These are phyloP conservation scores for Oryza meyeriana DNA, from an alignment of 176 grass and related monocot species.

Conservation along the genomic window DNA sequence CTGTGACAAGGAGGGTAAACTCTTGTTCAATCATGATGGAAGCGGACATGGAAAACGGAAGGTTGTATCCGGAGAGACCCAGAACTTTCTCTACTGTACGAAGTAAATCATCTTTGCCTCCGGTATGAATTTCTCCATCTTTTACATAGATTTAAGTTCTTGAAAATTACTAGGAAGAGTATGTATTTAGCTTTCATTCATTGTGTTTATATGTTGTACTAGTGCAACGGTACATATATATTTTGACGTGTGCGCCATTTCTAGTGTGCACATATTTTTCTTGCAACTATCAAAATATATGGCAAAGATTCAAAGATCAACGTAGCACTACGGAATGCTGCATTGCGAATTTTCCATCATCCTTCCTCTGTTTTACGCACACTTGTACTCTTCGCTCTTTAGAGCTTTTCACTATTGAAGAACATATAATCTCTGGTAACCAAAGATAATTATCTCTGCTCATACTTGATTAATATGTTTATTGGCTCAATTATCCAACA, in stretches of 20 bases:
- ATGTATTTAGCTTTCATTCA: conserved; percentile 3
- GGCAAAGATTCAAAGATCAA: neutral
- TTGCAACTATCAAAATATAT: neutral
- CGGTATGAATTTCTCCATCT: conserved; percentile 49
- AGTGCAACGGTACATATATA: neutral
- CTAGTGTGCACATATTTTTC: neutral
- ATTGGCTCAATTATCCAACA: neutral
- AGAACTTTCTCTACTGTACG: conserved; percentile 81
- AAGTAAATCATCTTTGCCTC: conserved; percentile 71
- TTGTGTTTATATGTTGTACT: conserved; percentile 1
- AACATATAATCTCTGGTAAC: neutral
- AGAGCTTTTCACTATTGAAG: neutral
- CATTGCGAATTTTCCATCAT: neutral
- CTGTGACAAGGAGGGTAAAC: conserved; percentile 56
- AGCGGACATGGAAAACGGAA: conserved; percentile 83
- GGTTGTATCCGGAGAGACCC: conserved; percentile 62
- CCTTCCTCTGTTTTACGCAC: neutral
- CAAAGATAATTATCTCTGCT: neutral
- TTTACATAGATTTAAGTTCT: neutral
- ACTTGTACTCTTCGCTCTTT: neutral
- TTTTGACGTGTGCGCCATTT: neutral
- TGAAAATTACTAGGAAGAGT: neutral
- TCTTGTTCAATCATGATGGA: conserved; percentile 86
- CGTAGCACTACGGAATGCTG: neutral
- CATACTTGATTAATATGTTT: neutral